phyloP scores from a whole-genome alignment of 441 rosid species.

The Arabidopsis hybrid region DNA sequence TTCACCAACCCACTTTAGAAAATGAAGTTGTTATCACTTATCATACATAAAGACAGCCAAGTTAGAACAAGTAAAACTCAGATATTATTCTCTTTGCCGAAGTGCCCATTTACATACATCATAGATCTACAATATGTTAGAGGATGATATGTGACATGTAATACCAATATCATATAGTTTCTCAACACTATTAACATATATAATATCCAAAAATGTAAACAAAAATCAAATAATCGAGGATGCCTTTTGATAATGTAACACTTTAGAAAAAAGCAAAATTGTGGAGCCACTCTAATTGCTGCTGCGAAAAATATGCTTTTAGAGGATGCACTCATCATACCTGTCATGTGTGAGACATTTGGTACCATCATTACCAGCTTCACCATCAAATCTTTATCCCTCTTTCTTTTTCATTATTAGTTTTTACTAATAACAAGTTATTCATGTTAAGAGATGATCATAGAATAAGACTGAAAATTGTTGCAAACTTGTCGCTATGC shows the following conservation, averaged over 20 bases:
- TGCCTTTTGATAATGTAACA: conserved; percentile 42
- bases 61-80: neutral
- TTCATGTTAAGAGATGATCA: neutral
- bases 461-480: too few relatives aligned
- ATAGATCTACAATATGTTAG: neutral
- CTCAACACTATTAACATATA: neutral
- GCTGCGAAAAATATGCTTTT: conserved; percentile 26
- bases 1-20: conserved; percentile 1
- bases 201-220: conserved; percentile 3
- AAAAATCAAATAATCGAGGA: neutral
- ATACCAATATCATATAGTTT: neutral
- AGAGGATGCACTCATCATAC: conserved; percentile 43
- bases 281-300: conserved; percentile 44
- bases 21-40: too few relatives aligned
- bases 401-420: neutral
- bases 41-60: too few relatives aligned
- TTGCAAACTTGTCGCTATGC: too few relatives aligned
- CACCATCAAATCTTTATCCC: conserved; percentile 45
- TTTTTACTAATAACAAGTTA: neutral
- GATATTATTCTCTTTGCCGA: neutral
- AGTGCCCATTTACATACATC: neutral
- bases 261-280: conserved; percentile 37
- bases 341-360: conserved; percentile 45
- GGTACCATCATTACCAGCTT: conserved; percentile 48
- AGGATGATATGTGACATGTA: neutral